phyloP scores from a whole-genome alignment of 2,329 filamentous ascomycete genomes.

The Aspergillus felis region DNA sequence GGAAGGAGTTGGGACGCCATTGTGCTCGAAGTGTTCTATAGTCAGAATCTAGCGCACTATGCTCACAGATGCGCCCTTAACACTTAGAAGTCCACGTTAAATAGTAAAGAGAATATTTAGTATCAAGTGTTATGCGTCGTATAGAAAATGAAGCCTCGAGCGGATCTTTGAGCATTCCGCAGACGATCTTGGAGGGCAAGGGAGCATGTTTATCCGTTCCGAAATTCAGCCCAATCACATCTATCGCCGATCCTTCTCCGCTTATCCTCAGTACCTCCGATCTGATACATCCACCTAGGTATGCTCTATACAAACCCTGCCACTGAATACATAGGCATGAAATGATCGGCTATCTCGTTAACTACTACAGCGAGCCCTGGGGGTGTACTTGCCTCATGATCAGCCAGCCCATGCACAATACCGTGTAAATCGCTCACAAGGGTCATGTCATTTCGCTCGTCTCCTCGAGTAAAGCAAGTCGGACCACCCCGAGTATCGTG shows the following conservation, averaged over 20 bases:
- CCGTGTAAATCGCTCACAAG: not conserved
- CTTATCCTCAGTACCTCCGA: no score
- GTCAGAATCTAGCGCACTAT: not conserved
- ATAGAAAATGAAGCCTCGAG: conserved; percentile 18
- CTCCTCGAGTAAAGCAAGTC: not conserved
- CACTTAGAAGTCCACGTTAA: not conserved
- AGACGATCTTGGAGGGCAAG: conserved; percentile 17
- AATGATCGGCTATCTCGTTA: not conserved
- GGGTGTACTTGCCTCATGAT: not conserved
- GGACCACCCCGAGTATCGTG: not conserved
- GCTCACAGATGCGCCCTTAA: not conserved
- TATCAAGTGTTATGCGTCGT: conserved; percentile 5
- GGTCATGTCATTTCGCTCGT: not conserved
- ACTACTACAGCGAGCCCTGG: not conserved
- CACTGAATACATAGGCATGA: not conserved
- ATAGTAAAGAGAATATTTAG: not conserved
- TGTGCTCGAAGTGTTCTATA: conserved; percentile 12
- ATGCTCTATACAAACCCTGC: not conserved
- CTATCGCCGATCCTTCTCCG: not conserved
- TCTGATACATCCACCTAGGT: not conserved
- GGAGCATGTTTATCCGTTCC: conserved; percentile 20
- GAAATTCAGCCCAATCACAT: conserved; percentile 12
- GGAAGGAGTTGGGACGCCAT: conserved; percentile 75
- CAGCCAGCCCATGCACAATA: not conserved
- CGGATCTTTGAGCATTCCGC: conserved; percentile 17